Percentiles rank a stretch among this genome's conserved stretches.
phyloP scores from a whole-genome alignment of 805 yeast species.

The Saccharomycopsis sp. region DNA sequence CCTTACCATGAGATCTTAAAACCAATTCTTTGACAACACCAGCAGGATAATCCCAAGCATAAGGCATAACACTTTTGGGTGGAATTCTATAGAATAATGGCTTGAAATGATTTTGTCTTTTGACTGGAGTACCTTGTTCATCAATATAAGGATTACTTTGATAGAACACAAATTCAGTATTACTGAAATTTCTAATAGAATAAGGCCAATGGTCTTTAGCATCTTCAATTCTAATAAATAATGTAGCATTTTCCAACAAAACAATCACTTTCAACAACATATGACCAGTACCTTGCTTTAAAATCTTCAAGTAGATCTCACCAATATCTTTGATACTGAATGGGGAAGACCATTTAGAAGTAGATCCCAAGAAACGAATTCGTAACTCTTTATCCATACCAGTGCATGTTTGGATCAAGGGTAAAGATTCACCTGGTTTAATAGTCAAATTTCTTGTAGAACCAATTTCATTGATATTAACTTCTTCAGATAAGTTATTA shows the following conservation, averaged over 20 bases:
- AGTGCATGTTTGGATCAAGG: slow-evolving; percentile 49
- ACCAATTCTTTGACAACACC: slow-evolving; percentile 75
- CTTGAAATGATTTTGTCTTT: slow-evolving; percentile 45
- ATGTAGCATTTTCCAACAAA: slow-evolving; percentile 67
- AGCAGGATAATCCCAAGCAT: slow-evolving; percentile 96
- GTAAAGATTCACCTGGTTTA: slow-evolving; percentile 36
- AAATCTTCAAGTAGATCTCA: slow-evolving; percentile 60
- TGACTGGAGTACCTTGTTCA: slow-evolving; percentile 49
- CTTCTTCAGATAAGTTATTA: slow-evolving; percentile 45
- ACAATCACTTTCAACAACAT: slow-evolving; percentile 62
- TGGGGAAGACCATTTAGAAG: slow-evolving; percentile 77
- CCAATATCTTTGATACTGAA: slow-evolving; percentile 81
- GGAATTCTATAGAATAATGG: slow-evolving; percentile 80
- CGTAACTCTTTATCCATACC: slow-evolving; percentile 48
- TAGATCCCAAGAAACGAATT: slow-evolving; percentile 45
- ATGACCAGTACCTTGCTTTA: slow-evolving; percentile 55
- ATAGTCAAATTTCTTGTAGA: slow-evolving; percentile 41
- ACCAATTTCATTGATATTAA: slow-evolving; percentile 61
- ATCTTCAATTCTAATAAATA: slow-evolving; percentile 64
- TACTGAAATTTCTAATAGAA: slow-evolving; percentile 83
- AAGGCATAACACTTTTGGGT: slow-evolving; percentile 90
- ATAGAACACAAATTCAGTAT: slow-evolving; percentile 73
- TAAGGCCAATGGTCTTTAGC: slow-evolving; percentile 86
- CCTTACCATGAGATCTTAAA: slow-evolving; percentile 59
- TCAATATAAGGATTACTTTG: slow-evolving; percentile 68